Base-by-base conservation (phyloP, 2,329 filamentous ascomycete species). In the Amylocarpus encephaloides region DNA sequence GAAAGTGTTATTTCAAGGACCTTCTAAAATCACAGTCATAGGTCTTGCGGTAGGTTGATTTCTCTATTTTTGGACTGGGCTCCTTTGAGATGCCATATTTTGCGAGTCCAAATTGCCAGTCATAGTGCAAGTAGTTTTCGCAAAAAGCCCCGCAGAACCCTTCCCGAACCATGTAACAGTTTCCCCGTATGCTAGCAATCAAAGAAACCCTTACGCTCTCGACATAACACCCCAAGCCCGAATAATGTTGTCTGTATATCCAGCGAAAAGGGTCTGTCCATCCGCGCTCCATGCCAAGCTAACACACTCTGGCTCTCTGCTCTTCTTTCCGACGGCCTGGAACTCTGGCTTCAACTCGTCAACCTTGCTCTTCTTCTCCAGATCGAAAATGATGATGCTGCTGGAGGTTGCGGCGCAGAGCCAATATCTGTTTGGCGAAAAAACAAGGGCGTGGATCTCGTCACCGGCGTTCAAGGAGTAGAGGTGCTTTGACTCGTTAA, bases 341-440 rank as follows among this genome's bases (percentile, higher is more conserved):
- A 93, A 95, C 75, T 98, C 93, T 65, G 92, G 92, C 86, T 95
- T 96, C 75, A 98, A 85, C 85, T 97, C 93, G 69, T 97, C 92
- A 71, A 97, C 92, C 87, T 96, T 97, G 86, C 86, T 94, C 91
- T 98, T 98, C 91, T 98, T 98, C 89, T 98, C 93, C 66, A 98
- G 85, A 71, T 98, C 93, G 79, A 98, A 98, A 83, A 98, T 97
- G 83, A 96, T 96, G 83, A 98, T 97, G 83, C 84, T 90, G 78
- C 83, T 88, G 71, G 89, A 82, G 60, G 93, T 98, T 72, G 93
- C 93, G 71, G 93, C 93, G 83, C 93, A 98, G 66, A 98, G 86
- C 93, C 93, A 98, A 89, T 98, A 98, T 75, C 93, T 87, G 89
- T 98, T 98, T 71, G 93, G 93, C 62, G 93, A 97, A 88, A 98